Evolutionary conservation across 2,329 filamentous ascomycete genomes (phyloP).

Genomic region (Penicillium sp.): DNA sequence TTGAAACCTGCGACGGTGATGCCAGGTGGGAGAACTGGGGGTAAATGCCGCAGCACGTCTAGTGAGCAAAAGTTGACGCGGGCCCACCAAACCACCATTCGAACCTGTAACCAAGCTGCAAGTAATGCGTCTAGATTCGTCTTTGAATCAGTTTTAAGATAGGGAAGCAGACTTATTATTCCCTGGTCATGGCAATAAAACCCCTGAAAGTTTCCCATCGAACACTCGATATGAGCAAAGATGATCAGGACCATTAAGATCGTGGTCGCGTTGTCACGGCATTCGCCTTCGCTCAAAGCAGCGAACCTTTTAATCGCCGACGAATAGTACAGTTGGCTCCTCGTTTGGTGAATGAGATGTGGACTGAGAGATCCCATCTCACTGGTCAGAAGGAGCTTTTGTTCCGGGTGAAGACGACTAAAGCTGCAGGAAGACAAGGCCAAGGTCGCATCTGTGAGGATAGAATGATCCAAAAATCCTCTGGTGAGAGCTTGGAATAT

Average conservation of each 20-base stretch:
- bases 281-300: conserved; percentile 9
- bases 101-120: conserved; percentile 28
- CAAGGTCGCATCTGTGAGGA: conserved; percentile 22
- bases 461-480: neutral
- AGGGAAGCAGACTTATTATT: conserved; percentile 7
- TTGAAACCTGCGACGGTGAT: neutral
- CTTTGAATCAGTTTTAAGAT: neutral
- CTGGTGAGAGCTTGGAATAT: conserved; percentile 17
- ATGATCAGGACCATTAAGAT: conserved; percentile 18
- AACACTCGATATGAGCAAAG: conserved; percentile 28
- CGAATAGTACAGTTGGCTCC: conserved; percentile 31
- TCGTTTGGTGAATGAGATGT: conserved; percentile 24
- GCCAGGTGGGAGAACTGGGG: conserved; percentile 14
- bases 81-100: conserved; percentile 31
- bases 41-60: conserved; percentile 19
- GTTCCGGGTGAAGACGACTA: conserved; percentile 21
- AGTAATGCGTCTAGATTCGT: conserved; percentile 16
- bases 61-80: conserved; percentile 29
- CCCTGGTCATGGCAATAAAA: conserved; percentile 27
- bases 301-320: conserved; percentile 24
- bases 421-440: conserved; percentile 28
- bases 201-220: conserved; percentile 28
- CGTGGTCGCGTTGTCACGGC: conserved; percentile 3
- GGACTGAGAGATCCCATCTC: conserved; percentile 15
- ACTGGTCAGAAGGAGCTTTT: conserved; percentile 1